phyloP scores from a whole-genome alignment of 805 yeast genomes.

The Huiozyma naganishii region DNA sequence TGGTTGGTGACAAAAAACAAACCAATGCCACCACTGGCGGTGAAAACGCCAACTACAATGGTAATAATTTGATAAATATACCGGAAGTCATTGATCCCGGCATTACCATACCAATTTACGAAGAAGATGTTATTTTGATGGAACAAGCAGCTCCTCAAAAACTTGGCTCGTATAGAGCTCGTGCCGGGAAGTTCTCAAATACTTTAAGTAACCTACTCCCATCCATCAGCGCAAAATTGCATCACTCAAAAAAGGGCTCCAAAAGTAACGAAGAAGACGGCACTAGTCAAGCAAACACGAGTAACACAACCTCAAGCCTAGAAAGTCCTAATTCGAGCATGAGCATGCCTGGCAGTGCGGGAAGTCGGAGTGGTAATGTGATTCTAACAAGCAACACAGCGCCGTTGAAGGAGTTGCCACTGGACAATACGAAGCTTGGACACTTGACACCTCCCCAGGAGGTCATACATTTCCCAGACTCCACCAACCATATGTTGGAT shows the following conservation, averaged over 20 bases:
- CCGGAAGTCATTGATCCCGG: conserved; percentile 27
- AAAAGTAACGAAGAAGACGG: conserved; percentile 8
- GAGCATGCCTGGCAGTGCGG: neutral
- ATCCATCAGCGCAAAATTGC: conserved; percentile 29
- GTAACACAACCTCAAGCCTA: conserved; percentile 7
- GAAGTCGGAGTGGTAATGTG: neutral
- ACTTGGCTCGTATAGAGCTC: conserved; percentile 26
- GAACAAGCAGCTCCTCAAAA: conserved; percentile 17
- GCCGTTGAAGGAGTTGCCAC: neutral
- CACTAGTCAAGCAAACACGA: conserved; percentile 1
- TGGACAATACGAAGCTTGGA: conserved; percentile 4
- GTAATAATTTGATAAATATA: conserved; percentile 6
- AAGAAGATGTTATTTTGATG: conserved; percentile 14
- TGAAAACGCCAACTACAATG: neutral
- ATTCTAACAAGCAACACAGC: no score
- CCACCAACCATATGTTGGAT: conserved; percentile 13
- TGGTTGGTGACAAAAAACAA: neutral
- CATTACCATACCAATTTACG: conserved; percentile 26
- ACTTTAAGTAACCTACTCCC: conserved; percentile 28
- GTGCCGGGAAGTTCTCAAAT: conserved; percentile 29
- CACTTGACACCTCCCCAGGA: conserved; percentile 23
- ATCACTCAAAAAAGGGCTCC: conserved; percentile 13
- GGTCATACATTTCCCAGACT: conserved; percentile 19
- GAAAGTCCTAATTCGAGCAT: neutral
- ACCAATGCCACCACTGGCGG: neutral